Evolutionary conservation across 495 filamentous ascomycete species (phyloP), one percentile per base, ranked within the genome.

Genomic region (Glutinoglossum americanum): DNA sequence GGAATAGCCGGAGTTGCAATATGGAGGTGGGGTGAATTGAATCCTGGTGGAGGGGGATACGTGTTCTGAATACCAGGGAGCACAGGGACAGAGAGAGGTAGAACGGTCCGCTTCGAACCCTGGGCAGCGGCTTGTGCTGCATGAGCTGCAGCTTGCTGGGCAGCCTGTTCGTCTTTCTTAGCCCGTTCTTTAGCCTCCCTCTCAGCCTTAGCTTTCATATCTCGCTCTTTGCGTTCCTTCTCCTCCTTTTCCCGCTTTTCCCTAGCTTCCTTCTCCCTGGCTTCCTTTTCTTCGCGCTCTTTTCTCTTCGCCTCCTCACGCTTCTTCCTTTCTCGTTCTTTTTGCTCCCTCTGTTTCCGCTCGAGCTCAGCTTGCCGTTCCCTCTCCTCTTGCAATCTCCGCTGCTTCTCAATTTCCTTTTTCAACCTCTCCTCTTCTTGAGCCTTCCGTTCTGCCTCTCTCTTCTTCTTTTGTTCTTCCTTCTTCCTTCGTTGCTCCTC

Each of bases 391-490:
- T 84, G 83, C 30, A 82, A 70, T 47, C 84, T 80, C 60, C 80
- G 79, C 61, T 83, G 80, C 64, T 83, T 84, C 65, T 89, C 89
- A 0, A 78, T 80, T 64, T 94, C 87, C 65, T 85, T 88, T 58
- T 80, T 77, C 51, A 77, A 72, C 28, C 83, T 81, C 62, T 94
- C 92, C 63, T 94, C 90, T 58, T 94, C 86, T 63, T 85, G 83
- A 28, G 84, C 85, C 69, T 85, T 93, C 62, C 83, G 86, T 67
- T 93, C 87, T n/a, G 85, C 83, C 63, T 98, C 92, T 60, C 82
- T 85, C 71, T 89, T 90, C 74, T 84, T 92, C 25, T 85, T 77
- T 66, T 87, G 89, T 67, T 94, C 92, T 66, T 96, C 92, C 32
- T 82, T 80, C 70, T 82, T 92, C 55, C 72, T 69, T 54, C 79